Evolutionary conservation across 2,329 filamentous ascomycete genomes (phyloP).

Genomic region (Cytospora piceicola): DNA sequence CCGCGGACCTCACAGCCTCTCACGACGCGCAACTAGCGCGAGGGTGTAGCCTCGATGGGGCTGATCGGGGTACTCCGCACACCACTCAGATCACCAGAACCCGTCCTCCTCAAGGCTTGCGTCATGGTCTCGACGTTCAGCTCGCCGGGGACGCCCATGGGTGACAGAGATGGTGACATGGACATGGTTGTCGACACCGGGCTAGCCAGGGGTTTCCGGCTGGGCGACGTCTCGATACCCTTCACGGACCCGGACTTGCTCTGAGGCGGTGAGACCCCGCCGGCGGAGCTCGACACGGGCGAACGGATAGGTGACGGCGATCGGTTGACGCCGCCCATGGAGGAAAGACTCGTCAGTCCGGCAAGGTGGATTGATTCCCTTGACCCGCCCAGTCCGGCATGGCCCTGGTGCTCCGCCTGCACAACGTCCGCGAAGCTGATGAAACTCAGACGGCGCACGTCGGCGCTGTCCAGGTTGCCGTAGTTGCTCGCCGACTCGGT

Average conservation of each 20-base stretch:
- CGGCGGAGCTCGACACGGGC: constrained; percentile 72
- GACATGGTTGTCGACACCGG: constrained; percentile 53
- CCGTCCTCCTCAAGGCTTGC: constrained; percentile 83
- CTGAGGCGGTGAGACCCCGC: constrained; percentile 65
- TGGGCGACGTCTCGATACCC: constrained; percentile 70
- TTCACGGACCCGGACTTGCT: constrained; percentile 77
- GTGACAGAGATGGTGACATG: constrained; percentile 24
- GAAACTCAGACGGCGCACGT: constrained; percentile 85
- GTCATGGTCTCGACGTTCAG: constrained; percentile 93
- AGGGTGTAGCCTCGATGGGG: constrained; percentile 53
- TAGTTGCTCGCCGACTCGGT: constrained; percentile 64
- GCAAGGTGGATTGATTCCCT: constrained; percentile 73
- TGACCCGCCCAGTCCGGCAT: constrained; percentile 53
- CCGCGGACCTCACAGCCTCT: constrained; percentile 10
- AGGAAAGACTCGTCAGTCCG: constrained; percentile 65
- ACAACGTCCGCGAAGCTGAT: constrained; percentile 97
- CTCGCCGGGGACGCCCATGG: constrained; percentile 54
- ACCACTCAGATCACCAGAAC: constrained; percentile 74
- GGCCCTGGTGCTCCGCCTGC: constrained; percentile 78
- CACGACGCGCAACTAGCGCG: constrained; percentile 28
- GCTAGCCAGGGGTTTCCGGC: constrained; percentile 64
- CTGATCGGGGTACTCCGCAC: constrained; percentile 61
- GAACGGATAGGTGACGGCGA: constrained; percentile 83
- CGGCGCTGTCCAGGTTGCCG: constrained; percentile 71
- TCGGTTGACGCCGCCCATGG: constrained; percentile 50